Evolutionary conservation across 768 basidiomycete species (phyloP).

Genomic region (Psilocybe sp.): DNA sequence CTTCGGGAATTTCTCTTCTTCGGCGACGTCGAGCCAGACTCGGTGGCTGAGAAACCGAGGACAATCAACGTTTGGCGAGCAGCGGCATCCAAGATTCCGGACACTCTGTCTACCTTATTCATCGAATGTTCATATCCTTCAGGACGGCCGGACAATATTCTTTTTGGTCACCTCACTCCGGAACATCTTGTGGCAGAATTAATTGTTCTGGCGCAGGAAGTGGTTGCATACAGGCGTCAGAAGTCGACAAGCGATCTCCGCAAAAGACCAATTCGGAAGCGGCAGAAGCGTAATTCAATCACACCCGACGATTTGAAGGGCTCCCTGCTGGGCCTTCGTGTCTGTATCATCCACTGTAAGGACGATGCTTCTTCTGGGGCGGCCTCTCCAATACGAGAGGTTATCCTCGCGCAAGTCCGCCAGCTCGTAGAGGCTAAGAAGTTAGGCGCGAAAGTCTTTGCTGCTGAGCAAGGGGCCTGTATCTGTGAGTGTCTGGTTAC

Average conservation of each 20-base stretch:
- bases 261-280: conserved; percentile 30
- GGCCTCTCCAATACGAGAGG: conserved; percentile 52
- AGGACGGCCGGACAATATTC: conserved; percentile 58
- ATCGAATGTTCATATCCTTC: conserved; percentile 92
- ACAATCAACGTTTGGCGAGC: conserved; percentile 77
- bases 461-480: conserved; percentile 77
- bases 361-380: conserved; percentile 53
- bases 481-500: conserved; percentile 53
- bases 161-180: conserved; percentile 89
- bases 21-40: conserved; percentile 91
- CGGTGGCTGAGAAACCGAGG: conserved; percentile 52
- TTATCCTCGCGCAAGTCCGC: conserved; percentile 74
- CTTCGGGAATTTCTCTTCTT: conserved; percentile 84
- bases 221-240: conserved; percentile 44
- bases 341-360: conserved; percentile 91
- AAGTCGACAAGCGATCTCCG: conserved; percentile 15
- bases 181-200: conserved; percentile 79
- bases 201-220: conserved; percentile 61
- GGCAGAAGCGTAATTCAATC: conserved; percentile 35
- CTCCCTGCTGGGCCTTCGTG: conserved; percentile 53
- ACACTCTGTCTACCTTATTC: conserved; percentile 74
- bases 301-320: conserved; percentile 44
- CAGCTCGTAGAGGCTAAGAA: conserved; percentile 54
- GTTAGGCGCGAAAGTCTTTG: conserved; percentile 72
- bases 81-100: conserved; percentile 75